Evolutionary conservation across 306 rosid species (phyloP), one percentile per base, ranked within the genome.

Genomic region (Corylus heterophylla): DNA sequence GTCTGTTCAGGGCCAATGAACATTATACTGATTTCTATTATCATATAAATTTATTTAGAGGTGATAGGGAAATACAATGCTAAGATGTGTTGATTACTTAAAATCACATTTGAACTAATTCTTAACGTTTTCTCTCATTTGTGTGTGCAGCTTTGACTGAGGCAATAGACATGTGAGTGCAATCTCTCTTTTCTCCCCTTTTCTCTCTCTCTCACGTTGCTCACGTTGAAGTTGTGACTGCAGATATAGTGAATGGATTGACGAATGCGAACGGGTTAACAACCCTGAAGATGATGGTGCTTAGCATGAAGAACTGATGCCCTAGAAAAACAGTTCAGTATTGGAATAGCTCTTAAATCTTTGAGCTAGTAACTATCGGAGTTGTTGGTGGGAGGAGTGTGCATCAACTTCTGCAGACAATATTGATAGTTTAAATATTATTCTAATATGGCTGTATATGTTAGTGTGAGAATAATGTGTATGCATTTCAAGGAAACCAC

Each of bases 191-290:
- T 0, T 54, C 61, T 62, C 49, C 56, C 50, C 9, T n/a, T 35
- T 16, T 50, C 16, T 16, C 50, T 31, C 63, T 31, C 81, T 20
- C 2, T 1, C 61, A 1, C 7, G 1, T 0, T 45, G 9, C 79
- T 11, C 16, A 39, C 17, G 17, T 69, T 39, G 31, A 74, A 75
- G 39, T 14, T 79, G 78, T 39, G 52, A 73, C n/a, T 84, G 74
- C 90, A 93, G 98, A 91, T 93, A 93, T 78, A 93, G 95, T 0
- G 98, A 93, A 85, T 93, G 98, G 98, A 93, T 93, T 69, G 98
- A 93, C 54, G 98, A 93, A 90, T 93, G 98, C 5, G 98, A 91
- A 79, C 88, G 89, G 79, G 98, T 91, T 75, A 93, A 93, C 91
- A 85, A 55, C 77, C 79, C 72, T 76, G 98, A 93, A 67, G 98